A percentile compares a stretch with the other conserved stretches of the same genome.
Conservation (phyloP, 768 basidiomycete species). For the Suillus americanus region DNA sequence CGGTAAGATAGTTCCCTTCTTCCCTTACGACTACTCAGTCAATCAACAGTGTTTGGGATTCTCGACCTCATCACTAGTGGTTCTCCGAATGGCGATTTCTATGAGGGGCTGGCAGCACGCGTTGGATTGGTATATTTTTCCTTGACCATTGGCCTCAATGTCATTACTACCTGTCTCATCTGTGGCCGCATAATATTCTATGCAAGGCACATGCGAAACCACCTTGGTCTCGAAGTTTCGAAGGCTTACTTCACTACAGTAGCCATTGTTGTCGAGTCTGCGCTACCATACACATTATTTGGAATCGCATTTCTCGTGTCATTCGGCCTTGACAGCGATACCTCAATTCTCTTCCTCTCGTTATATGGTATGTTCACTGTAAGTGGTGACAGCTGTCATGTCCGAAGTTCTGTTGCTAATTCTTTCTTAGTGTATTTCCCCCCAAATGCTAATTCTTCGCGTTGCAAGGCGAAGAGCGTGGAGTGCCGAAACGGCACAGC, state of each 20-base stretch:
- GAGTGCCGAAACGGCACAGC: not conserved
- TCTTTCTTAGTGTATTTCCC: slow-evolving; percentile 12
- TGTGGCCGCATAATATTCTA: slow-evolving; percentile 15
- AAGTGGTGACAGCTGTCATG: not conserved
- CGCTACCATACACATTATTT: slow-evolving; percentile 15
- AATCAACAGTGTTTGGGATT: slow-evolving; percentile 9
- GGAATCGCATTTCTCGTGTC: slow-evolving; percentile 15
- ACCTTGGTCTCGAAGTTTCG: slow-evolving; percentile 1
- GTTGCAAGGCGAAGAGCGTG: slow-evolving; percentile 13
- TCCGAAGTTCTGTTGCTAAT: not conserved
- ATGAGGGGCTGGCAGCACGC: slow-evolving; percentile 10
- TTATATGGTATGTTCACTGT: slow-evolving; percentile 16
- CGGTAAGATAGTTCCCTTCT: slow-evolving; percentile 16
- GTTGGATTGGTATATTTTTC: slow-evolving; percentile 15
- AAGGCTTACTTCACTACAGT: slow-evolving; percentile 10
- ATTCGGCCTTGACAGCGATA: slow-evolving; percentile 8
- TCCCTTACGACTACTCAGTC: not conserved
- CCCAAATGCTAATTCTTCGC: slow-evolving; percentile 18
- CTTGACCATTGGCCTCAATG: slow-evolving; percentile 13
- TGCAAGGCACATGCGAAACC: slow-evolving; percentile 2
- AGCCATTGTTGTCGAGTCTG: slow-evolving; percentile 12
- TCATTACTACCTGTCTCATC: slow-evolving; percentile 11
- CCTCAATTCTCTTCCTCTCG: slow-evolving; percentile 15
- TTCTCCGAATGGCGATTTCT: slow-evolving; percentile 9
- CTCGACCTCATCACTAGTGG: slow-evolving; percentile 9